Evolutionary conservation across 768 basidiomycete species (phyloP), one percentile per base, ranked within the genome.

Genomic region (Leccinum arenicola): DNA sequence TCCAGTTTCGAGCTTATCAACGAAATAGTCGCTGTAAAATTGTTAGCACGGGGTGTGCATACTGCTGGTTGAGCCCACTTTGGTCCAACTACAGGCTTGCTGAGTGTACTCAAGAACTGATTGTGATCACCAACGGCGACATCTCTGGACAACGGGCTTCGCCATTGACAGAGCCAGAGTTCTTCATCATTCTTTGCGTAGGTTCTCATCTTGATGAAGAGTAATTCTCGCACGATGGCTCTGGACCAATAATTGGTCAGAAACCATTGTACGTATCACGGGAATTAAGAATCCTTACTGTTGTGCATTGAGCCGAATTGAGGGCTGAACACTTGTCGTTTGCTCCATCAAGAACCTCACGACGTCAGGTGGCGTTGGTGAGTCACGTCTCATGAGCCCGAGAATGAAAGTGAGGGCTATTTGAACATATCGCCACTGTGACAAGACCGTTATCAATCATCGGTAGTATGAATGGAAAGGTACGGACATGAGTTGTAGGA

Each of bases 401-500:
- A 75, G 76, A 49, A 92, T 69, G 67, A 89, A 87, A 35, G 80
- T 81, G 31, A 79, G 71, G 8, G 90, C 87, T 64, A 85, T 85
- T 77, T 91, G 86, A 0, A 86, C 78, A 70, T 93, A 93, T 75
- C 90, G 80, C 91, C 91, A 93, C 91, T 93, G 63, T n/a, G 14
- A 66, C 17, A 58, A 58, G 31, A 49, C 52, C 19, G 17, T 61
- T 56, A 60, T 69, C 55, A 51, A 45, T 51, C 25, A 45, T 51
- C 25, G 15, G 12, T 5, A 54, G 29, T 3, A 54, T 52, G 31
- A 35, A 19, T 47, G 17, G 36, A 5, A 1, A 57, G 35, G 21
- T n/a, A 72, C 86, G 60, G 74, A 91, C 91, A 73, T 93, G 91
- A 51, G 89, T 91, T 19, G 80, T 80, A 10, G 88, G 79, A 61